Base-by-base conservation (phyloP, 225 moss, liverwort and hornwort genomes). In the Bryum argenteum region DNA sequence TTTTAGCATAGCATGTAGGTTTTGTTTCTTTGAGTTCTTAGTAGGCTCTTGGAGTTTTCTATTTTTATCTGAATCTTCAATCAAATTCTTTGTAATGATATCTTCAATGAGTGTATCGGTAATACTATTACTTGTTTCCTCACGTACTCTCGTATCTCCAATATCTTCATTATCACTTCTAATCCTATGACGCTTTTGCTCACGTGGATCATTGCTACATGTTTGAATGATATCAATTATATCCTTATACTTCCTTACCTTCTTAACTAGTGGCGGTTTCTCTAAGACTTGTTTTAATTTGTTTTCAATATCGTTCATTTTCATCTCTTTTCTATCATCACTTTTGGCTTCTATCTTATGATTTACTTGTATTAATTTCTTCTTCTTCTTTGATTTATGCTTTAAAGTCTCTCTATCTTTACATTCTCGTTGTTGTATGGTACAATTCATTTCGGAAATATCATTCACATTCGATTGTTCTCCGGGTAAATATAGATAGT, bases 71-170 rank as follows among this genome's bases (percentile, higher is more conserved):
- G 51, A 22, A 8, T 8, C 42, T 59, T 43, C 41, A 0, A 59
- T 0, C 16, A 53, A 0, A 15, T 17, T 52, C 22, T 52, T 65
- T 24, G 42, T 65, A 10, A 64, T 71, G 8, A 58, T 65, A 0
- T 65, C 41, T 71, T 71, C 58, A 58, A 71, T 65, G 11, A 77
- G 33, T 33, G 42, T 63, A 24, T 59, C 14, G 11, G n/a, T 65
- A n/a, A 24, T 2, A 42, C 0, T 69, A 21, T 43, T 42, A 42
- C 16, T 65, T 19, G 21, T 51, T 51, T 65, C 50, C 23, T 64
- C 0, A 11, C 1, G 0, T 16, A 14, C 11, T 18, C 40, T 13
- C n/a, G 24, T 42, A 16, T 65, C 58, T 51, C 65, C 11, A 40
- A 41, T 12, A 0, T 51, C 28, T 26, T 51, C 20, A 12, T n/a